phyloP scores from a whole-genome alignment of 441 rosid genomes.

The Pelargonium australe region DNA sequence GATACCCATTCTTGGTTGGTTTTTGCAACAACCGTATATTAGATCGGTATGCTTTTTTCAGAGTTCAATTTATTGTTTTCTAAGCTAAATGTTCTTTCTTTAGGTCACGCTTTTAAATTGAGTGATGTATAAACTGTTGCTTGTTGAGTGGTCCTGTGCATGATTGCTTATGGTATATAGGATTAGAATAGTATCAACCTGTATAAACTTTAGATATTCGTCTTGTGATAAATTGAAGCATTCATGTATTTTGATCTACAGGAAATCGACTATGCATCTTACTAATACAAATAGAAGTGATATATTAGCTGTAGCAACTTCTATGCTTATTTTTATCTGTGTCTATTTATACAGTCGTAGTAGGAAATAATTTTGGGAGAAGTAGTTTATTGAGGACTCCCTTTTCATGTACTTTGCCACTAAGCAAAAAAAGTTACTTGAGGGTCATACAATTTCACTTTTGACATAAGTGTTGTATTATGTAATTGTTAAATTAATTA shows the following conservation, averaged over 20 bases:
- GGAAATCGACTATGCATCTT: background rate
- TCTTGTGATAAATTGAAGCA: too few relatives aligned
- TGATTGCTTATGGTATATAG: background rate
- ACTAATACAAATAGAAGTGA: too few relatives aligned
- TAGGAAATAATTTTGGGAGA: too few relatives aligned
- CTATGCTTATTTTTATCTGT: too few relatives aligned
- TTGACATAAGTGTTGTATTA: background rate
- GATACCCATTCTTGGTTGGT: conserved; percentile 92
- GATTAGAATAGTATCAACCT: too few relatives aligned
- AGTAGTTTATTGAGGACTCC: too few relatives aligned
- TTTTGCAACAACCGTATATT: conserved; percentile 66
- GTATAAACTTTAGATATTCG: background rate
- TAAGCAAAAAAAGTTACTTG: background rate
- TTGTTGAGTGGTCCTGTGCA: background rate
- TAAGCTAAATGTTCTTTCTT: background rate
- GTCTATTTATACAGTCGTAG: too few relatives aligned
- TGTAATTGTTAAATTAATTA: background rate
- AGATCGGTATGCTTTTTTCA: conserved; percentile 56
- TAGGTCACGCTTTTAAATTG: conserved; percentile 3
- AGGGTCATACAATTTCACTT: background rate
- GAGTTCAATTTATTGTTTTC: conserved; percentile 11
- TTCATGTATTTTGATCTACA: background rate
- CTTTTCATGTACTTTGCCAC: too few relatives aligned
- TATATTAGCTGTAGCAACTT: too few relatives aligned
- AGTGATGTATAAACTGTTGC: background rate